Evolutionary conservation across 345 rosid genomes (phyloP).

Genomic region (Psidium guajava): DNA sequence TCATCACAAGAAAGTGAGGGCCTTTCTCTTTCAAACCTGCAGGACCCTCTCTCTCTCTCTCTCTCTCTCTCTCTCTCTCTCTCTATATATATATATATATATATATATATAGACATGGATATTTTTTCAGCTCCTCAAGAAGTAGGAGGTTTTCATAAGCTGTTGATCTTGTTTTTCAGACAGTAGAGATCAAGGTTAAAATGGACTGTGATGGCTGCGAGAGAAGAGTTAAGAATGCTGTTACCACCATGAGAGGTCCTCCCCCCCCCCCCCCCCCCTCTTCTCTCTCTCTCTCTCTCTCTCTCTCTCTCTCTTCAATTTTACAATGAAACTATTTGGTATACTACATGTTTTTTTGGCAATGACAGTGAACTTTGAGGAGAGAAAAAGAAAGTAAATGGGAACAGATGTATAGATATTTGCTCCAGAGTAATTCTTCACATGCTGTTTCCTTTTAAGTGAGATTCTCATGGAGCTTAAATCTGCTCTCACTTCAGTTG

Average conservation of each 20-base stretch:
- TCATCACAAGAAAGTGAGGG: background rate
- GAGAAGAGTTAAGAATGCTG: constrained; percentile 72
- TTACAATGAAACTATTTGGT: background rate
- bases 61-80: background rate
- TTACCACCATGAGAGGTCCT: constrained; percentile 66
- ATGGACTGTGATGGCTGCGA: constrained; percentile 99
- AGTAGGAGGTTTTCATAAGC: background rate
- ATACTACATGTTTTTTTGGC: background rate
- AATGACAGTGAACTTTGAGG: background rate
- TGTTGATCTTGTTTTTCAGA: constrained; percentile 26
- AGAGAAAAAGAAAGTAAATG: background rate
- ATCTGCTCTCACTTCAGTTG: background rate
- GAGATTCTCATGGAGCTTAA: background rate
- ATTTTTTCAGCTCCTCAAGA: background rate
- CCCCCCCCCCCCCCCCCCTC: background rate
- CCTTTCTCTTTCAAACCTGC: background rate
- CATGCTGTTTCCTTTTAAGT: background rate
- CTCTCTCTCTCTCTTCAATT: background rate
- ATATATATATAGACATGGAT: background rate
- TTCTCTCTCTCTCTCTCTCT: background rate
- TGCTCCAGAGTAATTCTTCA: background rate
- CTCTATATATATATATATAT: too few species aligned
- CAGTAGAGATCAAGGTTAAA: constrained; percentile 92
- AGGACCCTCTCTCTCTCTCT: background rate
- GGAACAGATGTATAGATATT: background rate